Percentiles rank a stretch among this genome's conserved stretches.
Conservation (phyloP, 2,329 filamentous ascomycete species). For the Calonectria pauciramosa region DNA sequence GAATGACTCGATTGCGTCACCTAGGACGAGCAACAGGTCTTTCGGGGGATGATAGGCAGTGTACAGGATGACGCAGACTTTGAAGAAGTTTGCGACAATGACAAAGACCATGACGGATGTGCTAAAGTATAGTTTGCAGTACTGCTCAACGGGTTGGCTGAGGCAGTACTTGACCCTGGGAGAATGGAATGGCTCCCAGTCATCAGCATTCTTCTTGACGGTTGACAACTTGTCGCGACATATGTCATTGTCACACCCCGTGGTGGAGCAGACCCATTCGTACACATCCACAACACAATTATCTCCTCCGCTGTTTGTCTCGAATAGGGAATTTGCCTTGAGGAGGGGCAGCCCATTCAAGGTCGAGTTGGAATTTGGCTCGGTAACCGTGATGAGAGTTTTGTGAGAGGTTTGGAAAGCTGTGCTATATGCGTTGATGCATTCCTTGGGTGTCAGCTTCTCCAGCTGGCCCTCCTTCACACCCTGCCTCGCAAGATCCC, state of each 20-base stretch:
- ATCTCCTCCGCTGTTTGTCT: neutral
- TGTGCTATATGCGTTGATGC: neutral
- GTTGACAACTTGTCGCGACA: neutral
- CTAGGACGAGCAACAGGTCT: neutral
- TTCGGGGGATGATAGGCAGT: conserved; percentile 22
- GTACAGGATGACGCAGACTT: neutral
- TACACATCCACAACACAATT: neutral
- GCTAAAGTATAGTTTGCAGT: neutral
- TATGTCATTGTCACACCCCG: neutral
- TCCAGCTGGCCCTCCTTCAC: neutral
- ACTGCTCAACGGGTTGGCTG: conserved; percentile 11
- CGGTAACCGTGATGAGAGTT: neutral
- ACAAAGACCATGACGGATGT: neutral
- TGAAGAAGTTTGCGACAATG: neutral
- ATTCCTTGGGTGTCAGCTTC: neutral
- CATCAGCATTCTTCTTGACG: neutral
- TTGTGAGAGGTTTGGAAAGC: neutral
- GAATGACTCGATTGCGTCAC: conserved; percentile 18
- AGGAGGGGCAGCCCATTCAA: neutral
- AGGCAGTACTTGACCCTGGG: conserved; percentile 8
- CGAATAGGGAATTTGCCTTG: neutral
- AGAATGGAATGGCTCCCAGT: conserved; percentile 14
- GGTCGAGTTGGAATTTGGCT: neutral
- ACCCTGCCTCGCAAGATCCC: neutral
- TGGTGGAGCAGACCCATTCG: neutral